These are phyloP conservation scores for Antitrichia curtipendula DNA, from an alignment of 225 moss, liverwort and hornwort species.

Conservation along the genomic window DNA sequence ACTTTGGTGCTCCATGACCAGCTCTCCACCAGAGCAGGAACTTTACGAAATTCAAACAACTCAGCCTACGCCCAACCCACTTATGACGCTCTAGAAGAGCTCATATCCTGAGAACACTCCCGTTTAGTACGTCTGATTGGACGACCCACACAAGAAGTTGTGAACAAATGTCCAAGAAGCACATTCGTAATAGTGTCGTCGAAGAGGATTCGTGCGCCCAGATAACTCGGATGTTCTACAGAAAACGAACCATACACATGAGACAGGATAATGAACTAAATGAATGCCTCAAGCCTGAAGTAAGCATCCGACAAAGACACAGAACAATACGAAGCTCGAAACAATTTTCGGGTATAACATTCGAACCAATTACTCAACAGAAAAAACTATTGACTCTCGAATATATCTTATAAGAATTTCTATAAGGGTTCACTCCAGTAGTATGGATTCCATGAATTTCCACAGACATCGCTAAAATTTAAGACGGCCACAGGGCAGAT, in stretches of 20 bases:
- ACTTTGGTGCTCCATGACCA: neutral
- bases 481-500: neutral
- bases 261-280: neutral
- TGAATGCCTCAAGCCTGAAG: neutral
- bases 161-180: neutral
- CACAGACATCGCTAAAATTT: neutral
- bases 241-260: no score
- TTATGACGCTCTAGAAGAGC: neutral
- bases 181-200: neutral
- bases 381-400: neutral
- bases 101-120: neutral
- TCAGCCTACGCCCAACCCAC: no score
- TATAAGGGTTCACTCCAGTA: neutral
- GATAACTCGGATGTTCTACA: no score
- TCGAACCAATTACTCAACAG: neutral
- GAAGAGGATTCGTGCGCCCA: no score
- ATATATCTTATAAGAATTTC: neutral
- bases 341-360: no score
- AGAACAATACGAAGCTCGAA: no score
- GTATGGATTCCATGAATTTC: neutral
- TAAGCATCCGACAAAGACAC: neutral
- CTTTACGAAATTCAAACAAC: neutral
- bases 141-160: neutral
- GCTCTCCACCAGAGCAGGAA: no score
- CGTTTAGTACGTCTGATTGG: neutral